Percentiles rank a stretch among this genome's conserved stretches.
Conservation (phyloP, 352 stramenopile species). For the Phytophthora pseudosyringae region DNA sequence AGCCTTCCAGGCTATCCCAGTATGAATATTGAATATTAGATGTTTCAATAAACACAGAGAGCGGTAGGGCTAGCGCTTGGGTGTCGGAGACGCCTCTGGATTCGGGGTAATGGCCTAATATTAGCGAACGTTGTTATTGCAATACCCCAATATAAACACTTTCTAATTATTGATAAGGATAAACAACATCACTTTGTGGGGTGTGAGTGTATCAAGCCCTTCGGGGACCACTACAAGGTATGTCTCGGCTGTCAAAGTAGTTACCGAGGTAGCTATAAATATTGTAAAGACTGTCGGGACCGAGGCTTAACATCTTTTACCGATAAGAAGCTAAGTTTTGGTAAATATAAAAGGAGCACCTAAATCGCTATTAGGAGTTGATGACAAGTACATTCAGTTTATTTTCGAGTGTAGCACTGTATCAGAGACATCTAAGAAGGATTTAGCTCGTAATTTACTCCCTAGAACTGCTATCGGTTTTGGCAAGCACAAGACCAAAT, state of each 20-base stretch:
- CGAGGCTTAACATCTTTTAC: conserved; percentile 1
- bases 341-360: conserved; percentile 10
- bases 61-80: no score
- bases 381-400: no score
- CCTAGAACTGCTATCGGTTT: no score
- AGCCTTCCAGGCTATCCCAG: no score
- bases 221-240: not conserved
- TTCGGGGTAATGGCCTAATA: conserved; percentile 12
- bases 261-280: conserved; percentile 9
- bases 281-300: conserved; percentile 17
- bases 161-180: conserved; percentile 18
- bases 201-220: conserved; percentile 15
- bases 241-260: not conserved
- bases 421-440: no score
- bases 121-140: conserved; percentile 11
- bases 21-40: no score
- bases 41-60: no score
- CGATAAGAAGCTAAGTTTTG: not conserved
- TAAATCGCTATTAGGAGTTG: conserved; percentile 7
- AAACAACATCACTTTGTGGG: conserved; percentile 17
- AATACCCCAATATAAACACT: conserved; percentile 18
- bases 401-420: no score
- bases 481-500: no score
- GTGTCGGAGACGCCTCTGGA: no score
- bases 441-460: no score